Percentiles rank a stretch among this genome's conserved stretches.
These are phyloP conservation scores for Rhynchosporium agropyri DNA, from an alignment of 2,329 filamentous ascomycete species.

Conservation along the genomic window DNA sequence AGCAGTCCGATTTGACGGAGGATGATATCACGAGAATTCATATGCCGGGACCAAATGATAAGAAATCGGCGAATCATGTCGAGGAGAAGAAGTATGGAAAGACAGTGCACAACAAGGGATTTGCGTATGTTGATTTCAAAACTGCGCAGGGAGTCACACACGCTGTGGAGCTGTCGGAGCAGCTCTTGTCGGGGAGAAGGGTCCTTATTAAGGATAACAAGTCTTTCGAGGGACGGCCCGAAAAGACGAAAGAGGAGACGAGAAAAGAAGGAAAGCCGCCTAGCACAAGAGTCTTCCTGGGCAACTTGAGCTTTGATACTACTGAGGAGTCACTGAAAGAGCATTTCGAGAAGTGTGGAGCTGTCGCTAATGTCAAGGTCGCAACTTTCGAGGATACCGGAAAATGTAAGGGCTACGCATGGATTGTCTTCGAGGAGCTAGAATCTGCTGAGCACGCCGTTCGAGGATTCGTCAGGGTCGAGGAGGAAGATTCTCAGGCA, in stretches of 20 bases:
- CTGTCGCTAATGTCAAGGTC: constrained; percentile 80
- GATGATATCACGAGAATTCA: constrained; percentile 77
- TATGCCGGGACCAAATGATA: constrained; percentile 53
- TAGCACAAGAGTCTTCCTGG: constrained; percentile 83
- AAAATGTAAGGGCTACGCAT: constrained; percentile 97
- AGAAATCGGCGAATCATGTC: constrained; percentile 41
- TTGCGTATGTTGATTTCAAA: constrained; percentile 93
- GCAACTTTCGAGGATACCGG: constrained; percentile 96
- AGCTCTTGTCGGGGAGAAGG: constrained; percentile 72
- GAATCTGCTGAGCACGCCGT: constrained; percentile 76
- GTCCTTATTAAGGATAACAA: constrained; percentile 93
- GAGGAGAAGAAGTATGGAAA: constrained; percentile 39
- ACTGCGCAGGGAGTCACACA: constrained; percentile 66
- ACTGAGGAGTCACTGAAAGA: constrained; percentile 78
- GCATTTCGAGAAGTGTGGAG: constrained; percentile 84
- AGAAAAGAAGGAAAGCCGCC: constrained; percentile 60
- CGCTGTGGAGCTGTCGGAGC: constrained; percentile 85
- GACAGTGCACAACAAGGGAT: constrained; percentile 73
- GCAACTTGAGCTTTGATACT: constrained; percentile 81
- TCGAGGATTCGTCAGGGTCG: constrained; percentile 75
- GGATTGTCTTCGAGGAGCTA: constrained; percentile 86
- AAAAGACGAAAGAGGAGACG: constrained; percentile 54
- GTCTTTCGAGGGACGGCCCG: constrained; percentile 86
- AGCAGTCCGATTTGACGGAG: constrained; percentile 67
- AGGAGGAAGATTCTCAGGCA: constrained; percentile 51